These are phyloP conservation scores for Ustilago curta DNA, from an alignment of 1,284 basidiomycete species.

Conservation along the genomic window DNA sequence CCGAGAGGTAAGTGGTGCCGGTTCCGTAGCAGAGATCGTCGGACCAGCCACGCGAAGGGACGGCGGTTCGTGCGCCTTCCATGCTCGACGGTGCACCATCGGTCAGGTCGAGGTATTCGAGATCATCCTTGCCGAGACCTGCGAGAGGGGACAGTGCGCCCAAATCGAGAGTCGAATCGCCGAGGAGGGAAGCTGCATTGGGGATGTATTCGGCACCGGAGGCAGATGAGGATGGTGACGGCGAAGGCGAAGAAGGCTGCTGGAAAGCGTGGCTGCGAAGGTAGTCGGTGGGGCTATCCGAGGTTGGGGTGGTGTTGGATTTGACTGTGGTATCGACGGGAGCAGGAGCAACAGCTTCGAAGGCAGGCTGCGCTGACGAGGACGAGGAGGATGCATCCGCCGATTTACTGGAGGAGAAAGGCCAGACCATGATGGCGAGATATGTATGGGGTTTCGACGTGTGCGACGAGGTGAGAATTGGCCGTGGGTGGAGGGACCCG, in stretches of 20 bases:
- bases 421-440: slow-evolving; percentile 48
- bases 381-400: slow-evolving; percentile 38
- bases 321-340: slow-evolving; percentile 28
- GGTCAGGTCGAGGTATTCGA: slow-evolving; percentile 69
- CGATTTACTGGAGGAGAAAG: slow-evolving; percentile 44
- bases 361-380: slow-evolving; percentile 32
- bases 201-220: slow-evolving; percentile 76
- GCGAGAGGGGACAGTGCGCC: slow-evolving; percentile 78
- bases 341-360: slow-evolving; percentile 41
- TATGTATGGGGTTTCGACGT: background rate
- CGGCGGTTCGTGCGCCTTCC: slow-evolving; percentile 66
- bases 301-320: slow-evolving; percentile 10
- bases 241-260: slow-evolving; percentile 30
- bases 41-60: slow-evolving; percentile 86
- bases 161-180: slow-evolving; percentile 84
- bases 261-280: slow-evolving; percentile 56
- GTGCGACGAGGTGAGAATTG: slow-evolving; percentile 3
- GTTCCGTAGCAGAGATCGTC: slow-evolving; percentile 99
- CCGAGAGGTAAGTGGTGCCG: slow-evolving; percentile 96
- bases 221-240: slow-evolving; percentile 28
- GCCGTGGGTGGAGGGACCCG: background rate
- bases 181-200: slow-evolving; percentile 92
- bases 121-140: slow-evolving; percentile 63
- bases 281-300: slow-evolving; percentile 50
- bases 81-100: slow-evolving; percentile 64